phyloP scores from a whole-genome alignment of 495 filamentous ascomycete species.

The Xylaria curta region DNA sequence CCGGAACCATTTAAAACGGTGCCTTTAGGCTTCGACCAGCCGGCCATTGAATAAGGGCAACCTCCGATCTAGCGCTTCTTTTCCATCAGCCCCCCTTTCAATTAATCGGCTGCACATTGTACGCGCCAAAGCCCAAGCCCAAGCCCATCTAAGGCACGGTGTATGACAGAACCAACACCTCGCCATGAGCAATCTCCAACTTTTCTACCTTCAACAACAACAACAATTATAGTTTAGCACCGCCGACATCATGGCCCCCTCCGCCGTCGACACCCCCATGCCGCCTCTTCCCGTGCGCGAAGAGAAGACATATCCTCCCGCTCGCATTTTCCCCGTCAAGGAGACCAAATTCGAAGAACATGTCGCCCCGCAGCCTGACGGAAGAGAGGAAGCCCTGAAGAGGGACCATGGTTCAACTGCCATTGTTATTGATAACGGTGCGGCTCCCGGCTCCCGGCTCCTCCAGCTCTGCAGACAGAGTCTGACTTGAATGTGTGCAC shows the following conservation, averaged over 20 bases:
- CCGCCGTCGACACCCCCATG: conserved; percentile 43
- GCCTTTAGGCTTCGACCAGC: conserved; percentile 16
- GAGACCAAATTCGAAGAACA: conserved; percentile 83
- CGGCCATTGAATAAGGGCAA: not conserved
- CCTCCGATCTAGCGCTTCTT: not conserved
- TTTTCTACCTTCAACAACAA: not conserved
- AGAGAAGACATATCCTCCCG: conserved; percentile 51
- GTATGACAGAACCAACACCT: not conserved
- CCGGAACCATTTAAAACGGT: not conserved
- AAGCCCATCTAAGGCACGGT: not conserved
- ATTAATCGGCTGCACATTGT: not conserved
- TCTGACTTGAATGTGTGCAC: conserved; percentile 29
- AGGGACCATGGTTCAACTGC: conserved; percentile 58
- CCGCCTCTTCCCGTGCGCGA: conserved; percentile 41
- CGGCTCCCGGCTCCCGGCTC: not conserved
- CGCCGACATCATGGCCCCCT: conserved; percentile 46
- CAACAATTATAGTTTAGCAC: conserved; percentile 9
- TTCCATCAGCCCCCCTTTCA: not conserved
- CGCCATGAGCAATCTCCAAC: conserved; percentile 13
- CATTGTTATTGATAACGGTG: conserved; percentile 99
- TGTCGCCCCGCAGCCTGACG: conserved; percentile 69
- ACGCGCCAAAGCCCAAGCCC: not conserved
- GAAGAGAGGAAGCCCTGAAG: conserved; percentile 65
- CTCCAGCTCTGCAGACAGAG: not conserved
- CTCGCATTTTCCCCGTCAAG: conserved; percentile 58